Evolutionary conservation across 2,329 filamentous ascomycete genomes (phyloP).

Genomic region (Ceratocystis eucalypticola): DNA sequence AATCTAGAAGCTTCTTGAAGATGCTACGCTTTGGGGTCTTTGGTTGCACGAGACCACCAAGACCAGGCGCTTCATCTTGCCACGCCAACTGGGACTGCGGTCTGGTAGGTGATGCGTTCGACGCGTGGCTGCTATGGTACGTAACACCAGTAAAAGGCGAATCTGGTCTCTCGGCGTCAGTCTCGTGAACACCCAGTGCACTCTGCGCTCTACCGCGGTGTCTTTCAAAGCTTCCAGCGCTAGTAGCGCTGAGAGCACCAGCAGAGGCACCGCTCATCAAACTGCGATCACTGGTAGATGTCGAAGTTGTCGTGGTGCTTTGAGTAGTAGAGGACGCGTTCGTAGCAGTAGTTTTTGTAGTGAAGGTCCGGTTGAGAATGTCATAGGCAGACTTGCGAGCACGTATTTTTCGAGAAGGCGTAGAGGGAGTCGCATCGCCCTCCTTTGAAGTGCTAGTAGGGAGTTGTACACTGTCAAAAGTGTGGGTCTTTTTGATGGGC

Average conservation of each 20-base stretch:
- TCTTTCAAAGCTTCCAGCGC: slow-evolving; percentile 81
- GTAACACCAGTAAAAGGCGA: slow-evolving; percentile 65
- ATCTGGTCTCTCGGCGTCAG: slow-evolving; percentile 42
- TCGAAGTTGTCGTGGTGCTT: slow-evolving; percentile 60
- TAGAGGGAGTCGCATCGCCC: slow-evolving; percentile 10
- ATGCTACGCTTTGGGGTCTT: slow-evolving; percentile 77
- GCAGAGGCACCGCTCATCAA: slow-evolving; percentile 91
- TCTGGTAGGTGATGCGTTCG: slow-evolving; percentile 36
- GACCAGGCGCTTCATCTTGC: slow-evolving; percentile 50
- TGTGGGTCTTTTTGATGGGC: slow-evolving; percentile 24
- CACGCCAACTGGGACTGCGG: slow-evolving; percentile 55
- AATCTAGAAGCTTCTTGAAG: slow-evolving; percentile 89
- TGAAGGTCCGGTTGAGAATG: slow-evolving; percentile 67
- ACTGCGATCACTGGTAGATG: slow-evolving; percentile 66
- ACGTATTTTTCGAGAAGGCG: slow-evolving; percentile 33
- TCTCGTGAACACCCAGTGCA: slow-evolving; percentile 47
- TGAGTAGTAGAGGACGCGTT: slow-evolving; percentile 61
- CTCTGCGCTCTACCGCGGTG: slow-evolving; percentile 54
- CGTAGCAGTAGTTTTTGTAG: slow-evolving; percentile 75
- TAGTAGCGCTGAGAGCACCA: slow-evolving; percentile 82
- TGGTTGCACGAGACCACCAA: slow-evolving; percentile 66
- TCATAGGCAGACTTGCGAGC: slow-evolving; percentile 69
- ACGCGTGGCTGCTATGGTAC: slow-evolving; percentile 80
- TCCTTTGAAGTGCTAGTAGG: slow-evolving; percentile 35
- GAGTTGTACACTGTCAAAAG: slow-evolving; percentile 44